A percentile compares a stretch with the other conserved stretches of the same genome.
Evolutionary conservation across 129 eudicot genomes (phyloP).

Genomic region (Pulicaria dysenterica): DNA sequence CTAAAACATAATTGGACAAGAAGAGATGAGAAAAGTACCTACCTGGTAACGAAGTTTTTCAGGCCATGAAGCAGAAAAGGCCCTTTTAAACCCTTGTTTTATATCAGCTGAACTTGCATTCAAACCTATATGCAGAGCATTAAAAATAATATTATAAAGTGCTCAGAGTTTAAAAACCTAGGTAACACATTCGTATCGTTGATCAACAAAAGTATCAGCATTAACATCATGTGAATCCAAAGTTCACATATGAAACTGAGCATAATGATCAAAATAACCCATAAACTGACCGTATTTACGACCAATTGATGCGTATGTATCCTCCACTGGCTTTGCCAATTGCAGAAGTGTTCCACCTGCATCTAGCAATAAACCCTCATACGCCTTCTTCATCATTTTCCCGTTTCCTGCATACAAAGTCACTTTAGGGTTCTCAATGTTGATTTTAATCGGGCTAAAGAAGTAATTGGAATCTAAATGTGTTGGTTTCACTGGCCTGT

Average conservation of each 20-base stretch:
- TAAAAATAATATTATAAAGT: neutral
- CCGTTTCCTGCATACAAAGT: slow-evolving; percentile 28
- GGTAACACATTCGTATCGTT: neutral
- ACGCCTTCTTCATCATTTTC: slow-evolving; percentile 41
- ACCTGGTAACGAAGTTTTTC: slow-evolving; percentile 96
- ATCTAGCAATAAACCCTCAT: slow-evolving; percentile 84
- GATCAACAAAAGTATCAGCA: neutral
- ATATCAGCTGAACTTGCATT: slow-evolving; percentile 68
- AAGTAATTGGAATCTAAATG: neutral
- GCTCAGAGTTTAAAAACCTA: neutral
- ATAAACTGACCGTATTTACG: slow-evolving; percentile 64
- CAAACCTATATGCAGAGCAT: slow-evolving; percentile 48
- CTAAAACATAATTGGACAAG: neutral
- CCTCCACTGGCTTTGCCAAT: slow-evolving; percentile 73
- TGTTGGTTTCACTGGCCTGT: slow-evolving; percentile 40
- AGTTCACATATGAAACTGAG: slow-evolving; percentile 1
- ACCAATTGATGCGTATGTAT: slow-evolving; percentile 67
- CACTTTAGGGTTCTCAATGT: neutral
- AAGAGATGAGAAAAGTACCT: slow-evolving; percentile 37
- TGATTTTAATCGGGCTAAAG: slow-evolving; percentile 2
- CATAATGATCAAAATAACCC: neutral
- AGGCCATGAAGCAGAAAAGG: slow-evolving; percentile 95
- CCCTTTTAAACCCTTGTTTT: slow-evolving; percentile 91
- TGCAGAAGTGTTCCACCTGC: slow-evolving; percentile 98
- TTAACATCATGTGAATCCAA: neutral